Evolutionary conservation across 78 protist species (phyloP).

Genomic region (Dictyostelium citrinum): DNA sequence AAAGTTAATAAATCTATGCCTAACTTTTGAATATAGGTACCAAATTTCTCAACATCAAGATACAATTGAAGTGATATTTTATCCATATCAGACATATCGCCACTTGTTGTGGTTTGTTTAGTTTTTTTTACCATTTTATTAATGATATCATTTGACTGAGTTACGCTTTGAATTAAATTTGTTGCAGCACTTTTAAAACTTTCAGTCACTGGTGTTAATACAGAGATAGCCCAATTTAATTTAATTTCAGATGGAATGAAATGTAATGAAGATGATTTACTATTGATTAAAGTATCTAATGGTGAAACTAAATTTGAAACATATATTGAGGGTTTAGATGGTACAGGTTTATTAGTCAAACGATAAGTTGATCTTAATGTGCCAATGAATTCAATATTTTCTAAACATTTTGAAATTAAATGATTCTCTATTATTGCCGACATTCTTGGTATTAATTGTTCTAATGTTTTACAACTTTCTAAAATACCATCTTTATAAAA

Average conservation of each 20-base stretch:
- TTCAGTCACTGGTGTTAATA: conserved; percentile 25
- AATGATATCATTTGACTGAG: conserved; percentile 15
- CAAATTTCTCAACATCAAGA: conserved; percentile 33
- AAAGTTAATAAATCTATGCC: conserved; percentile 6
- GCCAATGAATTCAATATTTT: conserved; percentile 8
- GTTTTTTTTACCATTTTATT: conserved; percentile 26
- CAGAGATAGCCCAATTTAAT: neutral
- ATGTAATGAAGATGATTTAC: neutral
- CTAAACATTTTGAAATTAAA: conserved; percentile 43
- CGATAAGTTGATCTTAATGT: conserved; percentile 34
- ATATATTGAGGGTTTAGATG: conserved; percentile 41
- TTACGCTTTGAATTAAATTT: conserved; percentile 4
- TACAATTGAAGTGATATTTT: conserved; percentile 52
- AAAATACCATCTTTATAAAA: conserved; percentile 26
- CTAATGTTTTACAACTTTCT: neutral
- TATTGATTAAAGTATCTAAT: conserved; percentile 11
- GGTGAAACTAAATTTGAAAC: conserved; percentile 33
- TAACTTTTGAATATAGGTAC: neutral
- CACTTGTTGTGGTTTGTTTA: neutral
- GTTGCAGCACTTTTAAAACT: conserved; percentile 18
- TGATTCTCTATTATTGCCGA: neutral
- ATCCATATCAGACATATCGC: conserved; percentile 6
- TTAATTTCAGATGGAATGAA: conserved; percentile 10
- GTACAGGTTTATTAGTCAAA: conserved; percentile 51
- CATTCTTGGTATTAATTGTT: neutral